A percentile compares a stretch with the other conserved stretches of the same genome.
These are phyloP conservation scores for Fusarium sambucinum DNA, from an alignment of 2,329 filamentous ascomycete species.

Conservation along the genomic window DNA sequence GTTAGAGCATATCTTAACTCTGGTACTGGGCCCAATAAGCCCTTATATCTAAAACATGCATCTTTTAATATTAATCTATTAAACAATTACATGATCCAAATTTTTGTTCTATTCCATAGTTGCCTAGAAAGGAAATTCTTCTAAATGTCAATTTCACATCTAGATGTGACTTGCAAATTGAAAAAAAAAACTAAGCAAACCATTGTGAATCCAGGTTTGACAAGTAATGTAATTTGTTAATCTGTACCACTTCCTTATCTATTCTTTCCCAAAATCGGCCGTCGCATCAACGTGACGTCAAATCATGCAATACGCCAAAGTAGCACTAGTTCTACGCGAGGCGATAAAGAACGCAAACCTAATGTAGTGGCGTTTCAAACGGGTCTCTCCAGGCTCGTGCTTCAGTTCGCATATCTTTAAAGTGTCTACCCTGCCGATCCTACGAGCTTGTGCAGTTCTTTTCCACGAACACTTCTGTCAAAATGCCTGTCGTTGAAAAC, in stretches of 20 bases:
- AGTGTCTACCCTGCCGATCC: background rate
- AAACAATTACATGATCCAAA: no score
- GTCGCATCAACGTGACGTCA: conserved; percentile 5
- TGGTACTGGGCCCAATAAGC: background rate
- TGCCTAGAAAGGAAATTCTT: background rate
- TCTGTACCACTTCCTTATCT: background rate
- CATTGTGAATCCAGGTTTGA: background rate
- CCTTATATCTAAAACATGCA: background rate
- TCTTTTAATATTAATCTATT: background rate
- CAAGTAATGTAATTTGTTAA: background rate
- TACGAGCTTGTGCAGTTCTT: background rate
- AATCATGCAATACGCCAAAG: conserved; percentile 22
- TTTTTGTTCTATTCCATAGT: background rate
- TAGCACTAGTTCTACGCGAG: background rate
- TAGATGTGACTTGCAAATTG: background rate
- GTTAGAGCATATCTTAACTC: background rate
- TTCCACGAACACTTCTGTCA: background rate
- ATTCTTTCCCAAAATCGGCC: background rate
- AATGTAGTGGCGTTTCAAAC: background rate
- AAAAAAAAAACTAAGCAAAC: background rate
- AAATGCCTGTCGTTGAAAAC: conserved; percentile 18
- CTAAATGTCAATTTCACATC: background rate
- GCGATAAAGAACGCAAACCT: conserved; percentile 7
- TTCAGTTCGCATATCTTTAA: conserved; percentile 9
- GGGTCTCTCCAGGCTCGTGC: background rate